Conservation (phyloP, 106 monocot species). For the Alisma plantagoaquatica region DNA sequence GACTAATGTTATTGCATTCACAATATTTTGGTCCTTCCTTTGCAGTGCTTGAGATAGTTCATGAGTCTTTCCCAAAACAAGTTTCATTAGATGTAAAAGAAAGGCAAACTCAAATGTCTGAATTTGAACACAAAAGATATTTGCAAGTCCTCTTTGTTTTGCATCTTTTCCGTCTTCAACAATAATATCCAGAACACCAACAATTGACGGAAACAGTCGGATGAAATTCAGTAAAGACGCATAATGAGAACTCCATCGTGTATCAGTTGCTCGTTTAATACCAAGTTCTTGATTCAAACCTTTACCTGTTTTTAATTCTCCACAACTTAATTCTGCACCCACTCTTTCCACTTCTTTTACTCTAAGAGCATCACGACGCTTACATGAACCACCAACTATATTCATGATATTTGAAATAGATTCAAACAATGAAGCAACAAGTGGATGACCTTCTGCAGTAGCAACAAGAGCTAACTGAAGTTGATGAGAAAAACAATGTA, state of each 20-base stretch:
- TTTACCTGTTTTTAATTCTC: neutral
- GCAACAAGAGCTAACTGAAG: no score
- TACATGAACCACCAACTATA: neutral
- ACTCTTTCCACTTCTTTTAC: neutral
- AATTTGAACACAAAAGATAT: neutral
- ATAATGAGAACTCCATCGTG: conserved; percentile 2
- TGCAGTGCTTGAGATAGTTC: neutral
- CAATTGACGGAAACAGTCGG: neutral
- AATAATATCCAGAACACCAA: neutral
- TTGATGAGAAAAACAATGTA: no score
- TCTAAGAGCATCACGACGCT: neutral
- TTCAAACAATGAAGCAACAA: no score
- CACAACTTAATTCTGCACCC: neutral
- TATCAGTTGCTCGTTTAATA: neutral
- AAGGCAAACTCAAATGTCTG: neutral
- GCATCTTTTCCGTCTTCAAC: neutral
- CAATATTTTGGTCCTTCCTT: conserved; percentile 2
- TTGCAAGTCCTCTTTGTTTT: neutral
- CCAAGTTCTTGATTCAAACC: neutral
- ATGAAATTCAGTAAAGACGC: neutral
- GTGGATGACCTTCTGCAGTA: no score
- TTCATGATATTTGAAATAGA: neutral
- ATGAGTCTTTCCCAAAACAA: neutral
- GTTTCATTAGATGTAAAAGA: no score
- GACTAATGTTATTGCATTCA: neutral